Base-by-base conservation (phyloP, 2,329 filamentous ascomycete genomes). In the Seiridium unicorne region DNA sequence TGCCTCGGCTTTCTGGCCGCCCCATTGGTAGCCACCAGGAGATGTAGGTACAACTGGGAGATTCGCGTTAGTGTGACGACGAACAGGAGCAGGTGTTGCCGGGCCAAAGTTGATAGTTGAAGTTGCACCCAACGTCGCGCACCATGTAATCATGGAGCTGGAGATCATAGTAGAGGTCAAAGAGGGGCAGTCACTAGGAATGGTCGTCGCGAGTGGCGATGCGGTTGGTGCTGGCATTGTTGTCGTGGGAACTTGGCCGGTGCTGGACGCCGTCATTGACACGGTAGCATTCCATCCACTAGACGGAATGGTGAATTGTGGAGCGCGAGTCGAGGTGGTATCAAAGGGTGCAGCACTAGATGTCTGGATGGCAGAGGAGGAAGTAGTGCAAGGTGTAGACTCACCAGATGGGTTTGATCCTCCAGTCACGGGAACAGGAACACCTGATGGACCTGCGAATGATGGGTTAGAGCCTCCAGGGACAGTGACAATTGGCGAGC, bases 241-340 rank as follows among this genome's bases (percentile, higher is more conserved):
- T 35, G 48, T 34, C 18, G 32, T 8, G 13, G 42, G n/a, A 10
- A 51, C 9, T 31, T 3, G 47, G 31, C 56, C 51, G n/a, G 54
- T 64, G 13, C 55, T 61, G 26, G 60, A 62, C 32, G 62, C 54
- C 44, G 57, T 61, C 13, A 61, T 62, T 3, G 67, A 66, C 26
- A 65, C 64, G 47, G 66, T 70, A 58, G 66, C 62, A 48, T 72
- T 72, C 70, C 70, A 72, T 31, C 70, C 70, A 60, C 68, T 69
- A 35, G 65, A 68, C 34, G 70, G 70, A 47, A 68, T 54, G 44
- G 66, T 65, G 46, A 69, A 67, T 47, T 66, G 67, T 13, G 69
- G 67, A 9, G 58, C 58, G 35, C 62, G 65, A 32, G 68, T 66
- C 53, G 64, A 60, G 26, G 58, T 57, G 46, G 59, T 62, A 57